Conservation (phyloP, 805 yeast genomes). For the Lachancea meyersii region DNA sequence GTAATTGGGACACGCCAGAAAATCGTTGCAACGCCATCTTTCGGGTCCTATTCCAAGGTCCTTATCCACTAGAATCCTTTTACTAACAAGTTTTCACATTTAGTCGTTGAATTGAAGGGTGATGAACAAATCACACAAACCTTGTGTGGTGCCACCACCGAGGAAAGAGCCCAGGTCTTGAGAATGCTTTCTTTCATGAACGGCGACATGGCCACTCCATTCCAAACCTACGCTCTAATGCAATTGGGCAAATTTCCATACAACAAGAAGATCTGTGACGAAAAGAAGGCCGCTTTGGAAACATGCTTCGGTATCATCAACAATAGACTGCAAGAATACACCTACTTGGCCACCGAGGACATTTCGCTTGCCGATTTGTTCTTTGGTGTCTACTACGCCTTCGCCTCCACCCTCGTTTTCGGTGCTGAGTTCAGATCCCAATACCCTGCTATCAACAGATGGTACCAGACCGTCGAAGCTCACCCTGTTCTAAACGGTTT, state of each 20-base stretch:
- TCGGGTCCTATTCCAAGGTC: background rate
- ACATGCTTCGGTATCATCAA: constrained; percentile 43
- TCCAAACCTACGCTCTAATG: constrained; percentile 48
- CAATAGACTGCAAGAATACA: constrained; percentile 52
- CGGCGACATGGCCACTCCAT: constrained; percentile 50
- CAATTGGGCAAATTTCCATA: constrained; percentile 58
- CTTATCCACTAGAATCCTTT: too few species aligned
- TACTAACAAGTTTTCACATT: constrained; percentile 12
- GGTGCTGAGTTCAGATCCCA: constrained; percentile 59
- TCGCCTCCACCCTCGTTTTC: constrained; percentile 43
- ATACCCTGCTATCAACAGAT: constrained; percentile 62
- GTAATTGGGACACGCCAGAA: too few species aligned
- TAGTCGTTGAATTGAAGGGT: constrained; percentile 26
- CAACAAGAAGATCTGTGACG: constrained; percentile 69
- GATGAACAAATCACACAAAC: constrained; percentile 32
- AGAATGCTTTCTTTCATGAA: constrained; percentile 74
- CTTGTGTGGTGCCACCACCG: constrained; percentile 58
- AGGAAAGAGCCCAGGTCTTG: constrained; percentile 55
- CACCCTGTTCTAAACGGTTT: constrained; percentile 44
- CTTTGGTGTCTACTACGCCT: constrained; percentile 16
- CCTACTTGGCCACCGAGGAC: constrained; percentile 71
- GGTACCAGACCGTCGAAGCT: constrained; percentile 55
- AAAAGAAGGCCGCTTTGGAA: constrained; percentile 36
- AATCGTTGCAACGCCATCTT: too few species aligned
- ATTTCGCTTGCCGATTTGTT: constrained; percentile 37